Evolutionary conservation across 495 filamentous ascomycete species (phyloP).

Genomic region (Tuber umbilicatum): DNA sequence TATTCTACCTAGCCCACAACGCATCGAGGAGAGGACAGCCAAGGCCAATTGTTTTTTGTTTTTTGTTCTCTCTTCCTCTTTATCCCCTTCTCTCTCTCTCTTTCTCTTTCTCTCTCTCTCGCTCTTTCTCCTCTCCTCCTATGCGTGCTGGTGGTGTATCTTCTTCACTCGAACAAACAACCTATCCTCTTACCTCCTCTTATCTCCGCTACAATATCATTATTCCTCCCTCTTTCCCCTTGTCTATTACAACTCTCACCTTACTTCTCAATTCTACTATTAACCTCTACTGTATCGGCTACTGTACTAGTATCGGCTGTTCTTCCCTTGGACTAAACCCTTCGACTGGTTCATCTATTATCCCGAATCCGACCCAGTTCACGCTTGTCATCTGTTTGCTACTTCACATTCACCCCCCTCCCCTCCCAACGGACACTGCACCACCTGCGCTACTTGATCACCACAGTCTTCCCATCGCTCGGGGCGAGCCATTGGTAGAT

Average conservation of each 20-base stretch:
- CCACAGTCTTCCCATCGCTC: not conserved
- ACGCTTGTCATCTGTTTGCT: not conserved
- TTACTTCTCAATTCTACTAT: not conserved
- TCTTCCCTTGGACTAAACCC: not conserved
- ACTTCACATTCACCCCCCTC: not conserved
- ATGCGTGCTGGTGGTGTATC: not conserved
- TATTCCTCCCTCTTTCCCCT: not conserved
- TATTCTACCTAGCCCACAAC: not conserved
- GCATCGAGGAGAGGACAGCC: not conserved
- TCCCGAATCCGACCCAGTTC: not conserved
- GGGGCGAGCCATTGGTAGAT: conserved; percentile 24
- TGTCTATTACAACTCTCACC: not conserved
- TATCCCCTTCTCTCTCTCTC: not conserved
- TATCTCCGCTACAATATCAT: not conserved
- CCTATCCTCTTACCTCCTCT: not conserved
- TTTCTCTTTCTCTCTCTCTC: not conserved
- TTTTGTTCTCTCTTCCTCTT: not conserved
- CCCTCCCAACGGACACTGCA: not conserved
- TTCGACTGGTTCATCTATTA: not conserved
- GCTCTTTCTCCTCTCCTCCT: not conserved
- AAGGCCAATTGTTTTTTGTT: not conserved
- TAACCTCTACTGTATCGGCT: not conserved
- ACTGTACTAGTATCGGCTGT: not conserved
- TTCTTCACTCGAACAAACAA: not conserved
- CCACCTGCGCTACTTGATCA: not conserved